Evolutionary conservation across 805 yeast genomes (phyloP).

Genomic region (Metschnikowia drakensbergensis): DNA sequence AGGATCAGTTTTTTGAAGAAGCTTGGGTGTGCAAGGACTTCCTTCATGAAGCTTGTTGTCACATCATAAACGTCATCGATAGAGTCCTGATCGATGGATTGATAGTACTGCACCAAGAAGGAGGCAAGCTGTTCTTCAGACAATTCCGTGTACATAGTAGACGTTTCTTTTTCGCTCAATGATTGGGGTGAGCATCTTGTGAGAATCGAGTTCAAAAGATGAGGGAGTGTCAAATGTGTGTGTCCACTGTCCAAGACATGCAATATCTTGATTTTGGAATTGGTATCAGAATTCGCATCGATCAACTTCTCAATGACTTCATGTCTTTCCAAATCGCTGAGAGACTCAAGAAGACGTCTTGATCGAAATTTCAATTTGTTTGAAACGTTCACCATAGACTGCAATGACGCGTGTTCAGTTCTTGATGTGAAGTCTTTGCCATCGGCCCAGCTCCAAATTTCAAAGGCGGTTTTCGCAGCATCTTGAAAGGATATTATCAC

Average conservation of each 20-base stretch:
- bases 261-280: constrained; percentile 48
- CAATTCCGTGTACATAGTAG: constrained; percentile 47
- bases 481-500: constrained; percentile 62
- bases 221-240: constrained; percentile 69
- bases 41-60: constrained; percentile 56
- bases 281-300: constrained; percentile 23
- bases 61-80: constrained; percentile 74
- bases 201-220: constrained; percentile 53
- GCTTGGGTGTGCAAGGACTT: constrained; percentile 45
- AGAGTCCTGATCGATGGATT: constrained; percentile 67
- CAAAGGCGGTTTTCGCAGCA: constrained; percentile 51
- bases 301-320: constrained; percentile 71
- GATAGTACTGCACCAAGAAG: constrained; percentile 59
- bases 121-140: constrained; percentile 42
- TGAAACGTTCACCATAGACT: constrained; percentile 40
- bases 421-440: constrained; percentile 18
- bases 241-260: constrained; percentile 83
- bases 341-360: constrained; percentile 57
- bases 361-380: constrained; percentile 66
- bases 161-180: constrained; percentile 31
- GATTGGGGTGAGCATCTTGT: constrained; percentile 41
- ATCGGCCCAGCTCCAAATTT: constrained; percentile 73
- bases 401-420: constrained; percentile 16
- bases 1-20: constrained; percentile 50
- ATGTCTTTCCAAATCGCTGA: constrained; percentile 64